Evolutionary conservation across 2,329 filamentous ascomycete genomes (phyloP).

Genomic region (Colletotrichum sp.): DNA sequence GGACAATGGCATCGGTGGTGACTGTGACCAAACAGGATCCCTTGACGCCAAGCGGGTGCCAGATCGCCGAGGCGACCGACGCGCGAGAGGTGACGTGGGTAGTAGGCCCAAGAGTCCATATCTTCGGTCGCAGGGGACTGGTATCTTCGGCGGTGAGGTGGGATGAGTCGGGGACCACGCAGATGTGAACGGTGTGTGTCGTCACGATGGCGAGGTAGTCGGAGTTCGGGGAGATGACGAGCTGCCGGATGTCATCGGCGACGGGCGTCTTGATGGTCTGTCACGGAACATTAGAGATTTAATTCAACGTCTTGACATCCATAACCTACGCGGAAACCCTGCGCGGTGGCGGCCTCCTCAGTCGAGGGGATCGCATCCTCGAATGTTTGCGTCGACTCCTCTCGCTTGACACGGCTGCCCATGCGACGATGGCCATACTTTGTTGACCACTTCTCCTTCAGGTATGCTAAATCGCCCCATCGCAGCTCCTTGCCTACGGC

Average conservation of each 20-base stretch:
- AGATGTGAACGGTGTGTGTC: conserved; percentile 85
- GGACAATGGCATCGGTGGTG: conserved; percentile 85
- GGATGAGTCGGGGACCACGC: conserved; percentile 80
- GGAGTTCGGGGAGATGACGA: conserved; percentile 81
- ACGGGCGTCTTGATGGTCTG: conserved; percentile 80
- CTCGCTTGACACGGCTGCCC: conserved; percentile 50
- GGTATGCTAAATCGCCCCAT: conserved; percentile 83
- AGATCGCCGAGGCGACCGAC: conserved; percentile 80
- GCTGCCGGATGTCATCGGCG: conserved; percentile 82
- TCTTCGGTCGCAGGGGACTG: conserved; percentile 77
- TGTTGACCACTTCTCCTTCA: conserved; percentile 67
- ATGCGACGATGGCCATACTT: conserved; percentile 35
- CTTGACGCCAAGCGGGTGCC: conserved; percentile 89
- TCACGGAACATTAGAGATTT: neutral
- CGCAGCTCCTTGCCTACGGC: conserved; percentile 88
- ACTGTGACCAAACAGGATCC: conserved; percentile 86
- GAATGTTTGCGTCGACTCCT: conserved; percentile 46
- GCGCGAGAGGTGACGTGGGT: conserved; percentile 88
- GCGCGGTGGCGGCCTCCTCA: conserved; percentile 31
- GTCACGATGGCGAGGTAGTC: conserved; percentile 87
- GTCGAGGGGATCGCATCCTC: conserved; percentile 31
- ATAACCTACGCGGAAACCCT: conserved; percentile 53
- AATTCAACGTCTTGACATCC: neutral
- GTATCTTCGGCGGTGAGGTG: conserved; percentile 74
- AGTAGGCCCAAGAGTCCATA: conserved; percentile 90